Evolutionary conservation across 176 grass and related monocot species (phyloP), one percentile per base, ranked within the genome.

Genomic region (Eremochloa ophiuroides): DNA sequence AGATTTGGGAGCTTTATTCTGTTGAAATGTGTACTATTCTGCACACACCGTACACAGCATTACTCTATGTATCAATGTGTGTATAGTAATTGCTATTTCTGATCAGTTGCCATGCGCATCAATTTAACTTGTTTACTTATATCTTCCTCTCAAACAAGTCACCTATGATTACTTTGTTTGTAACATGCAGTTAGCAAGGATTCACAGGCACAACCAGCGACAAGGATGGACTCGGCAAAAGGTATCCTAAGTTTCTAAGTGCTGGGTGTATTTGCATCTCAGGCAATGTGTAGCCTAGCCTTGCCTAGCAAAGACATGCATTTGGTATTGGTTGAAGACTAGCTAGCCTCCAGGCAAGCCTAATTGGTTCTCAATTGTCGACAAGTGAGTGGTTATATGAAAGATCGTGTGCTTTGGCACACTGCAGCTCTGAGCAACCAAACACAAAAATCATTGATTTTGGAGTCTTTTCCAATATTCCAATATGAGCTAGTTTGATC

Each of bases 221-320:
- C 89, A 88, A 74, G 97, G 97, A 38, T 99, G 97, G 93, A 99
- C 97, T 35, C 90, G 97, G 4, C 97, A 99, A 91, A 99, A 99
- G 97, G 97, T 96, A 81, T 75, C 67, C 47, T 20, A 40, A 79
- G 62, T 46, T 35, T 35, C 34, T 47, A 15, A 73, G 37, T 81
- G 66, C 34, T 86, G 3, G 53, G n/a, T 56, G 53, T 56, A 22
- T 56, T 56, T 56, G 53, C 22, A 56, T 56, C 53, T 56, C 9
- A 23, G n/a, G 53, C 53, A 56, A 56, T 55, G 53, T 56, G 53
- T 56, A 56, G 3, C n/a, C 22, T 56, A 56, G 53, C n/a, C 22
- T 55, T n/a, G 51, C 22, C 51, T 55, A 55, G 22, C 51, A 23
- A 56, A 56, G n/a, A 56, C 22, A 56, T 25, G 53, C 53, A 56